Conservation (phyloP, 495 filamentous ascomycete species). For the Penicillium mononematosum region DNA sequence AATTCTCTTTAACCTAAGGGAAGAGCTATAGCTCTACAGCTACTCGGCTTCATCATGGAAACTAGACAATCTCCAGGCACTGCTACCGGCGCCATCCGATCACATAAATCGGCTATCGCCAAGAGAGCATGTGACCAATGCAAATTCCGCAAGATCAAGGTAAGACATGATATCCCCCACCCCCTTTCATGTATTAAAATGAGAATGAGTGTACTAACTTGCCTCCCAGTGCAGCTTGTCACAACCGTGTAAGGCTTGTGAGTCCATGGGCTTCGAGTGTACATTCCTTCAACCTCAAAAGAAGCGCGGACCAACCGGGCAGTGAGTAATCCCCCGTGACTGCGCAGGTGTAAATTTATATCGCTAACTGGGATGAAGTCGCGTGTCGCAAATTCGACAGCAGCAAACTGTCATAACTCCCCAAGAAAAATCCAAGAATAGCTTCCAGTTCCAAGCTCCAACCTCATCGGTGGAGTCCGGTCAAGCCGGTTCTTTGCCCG, state of each 20-base stretch:
- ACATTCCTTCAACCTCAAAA: slow-evolving; percentile 47
- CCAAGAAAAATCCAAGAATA: slow-evolving; percentile 19
- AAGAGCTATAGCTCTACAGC: not conserved
- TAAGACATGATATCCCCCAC: slow-evolving; percentile 14
- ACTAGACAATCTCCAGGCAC: slow-evolving; percentile 5
- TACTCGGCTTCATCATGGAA: slow-evolving; percentile 2
- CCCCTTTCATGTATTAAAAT: slow-evolving; percentile 4
- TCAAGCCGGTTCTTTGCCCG: slow-evolving; percentile 22
- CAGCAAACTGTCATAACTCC: slow-evolving; percentile 33
- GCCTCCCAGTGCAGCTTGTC: slow-evolving; percentile 40
- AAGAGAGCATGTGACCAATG: slow-evolving; percentile 45
- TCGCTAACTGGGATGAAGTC: slow-evolving; percentile 24
- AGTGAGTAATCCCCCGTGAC: slow-evolving; percentile 35
- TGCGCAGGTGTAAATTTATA: no score
- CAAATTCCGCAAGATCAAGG: slow-evolving; percentile 48
- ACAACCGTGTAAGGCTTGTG: slow-evolving; percentile 40
- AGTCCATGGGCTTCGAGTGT: slow-evolving; percentile 45
- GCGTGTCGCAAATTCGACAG: slow-evolving; percentile 44
- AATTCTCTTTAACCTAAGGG: not conserved
- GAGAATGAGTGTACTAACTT: slow-evolving; percentile 8
- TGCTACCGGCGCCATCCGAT: slow-evolving; percentile 30
- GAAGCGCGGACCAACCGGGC: slow-evolving; percentile 42
- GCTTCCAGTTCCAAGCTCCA: slow-evolving; percentile 25
- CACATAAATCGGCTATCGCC: slow-evolving; percentile 31
- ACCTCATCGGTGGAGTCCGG: slow-evolving; percentile 22